Base-by-base conservation (phyloP, 2,329 filamentous ascomycete species). In the Chaetothyriales sp. region DNA sequence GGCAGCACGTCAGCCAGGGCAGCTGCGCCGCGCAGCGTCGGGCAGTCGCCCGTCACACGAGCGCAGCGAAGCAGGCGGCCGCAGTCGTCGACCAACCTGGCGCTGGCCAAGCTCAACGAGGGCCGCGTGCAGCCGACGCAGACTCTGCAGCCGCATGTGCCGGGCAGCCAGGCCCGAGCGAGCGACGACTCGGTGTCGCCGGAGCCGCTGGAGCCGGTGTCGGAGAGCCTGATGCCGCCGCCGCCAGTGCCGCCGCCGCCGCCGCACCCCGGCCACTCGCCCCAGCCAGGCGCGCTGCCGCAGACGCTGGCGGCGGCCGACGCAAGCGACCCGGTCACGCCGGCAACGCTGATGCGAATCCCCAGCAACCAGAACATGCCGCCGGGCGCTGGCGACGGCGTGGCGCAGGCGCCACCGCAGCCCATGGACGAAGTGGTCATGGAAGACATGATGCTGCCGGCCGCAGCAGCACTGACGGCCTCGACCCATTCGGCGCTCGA, bases 281-380 rank as follows among this genome's bases (percentile, higher is more conserved):
- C 70, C 15, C 61, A 51, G 51, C 54, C 25, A 48, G 60, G 18
- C 58, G 65, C 51, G 56, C 64, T 47, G 55, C 56, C 49, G 43
- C 58, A n/a, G n/a, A n/a, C n/a, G n/a, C n/a, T n/a, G n/a, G n/a
- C n/a, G n/a, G n/a, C 52, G 46, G 55, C 53, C 43, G 56, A 61
- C 22, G 29, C 44, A 9, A 48, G 49, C 33, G 69, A 81, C 49
- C 86, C 86, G 9, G 89, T 87, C 1, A 94, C 89, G 0, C 89
- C 89, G 0, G 87, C 89, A 7, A 94, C 89, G 5, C 70, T 95
- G 53, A 95, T 95, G 85, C 84, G 81, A 61, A 74, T 90, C 44
- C 76, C 61, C 49, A 77, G 76, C 56, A 73, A 72, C 51, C 66
- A 67, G 20, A 56, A 46, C 43, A 43, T 68, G 29, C 60, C 63